phyloP scores from a whole-genome alignment of 2,329 filamentous ascomycete species.

The Epichloe bromicola region DNA sequence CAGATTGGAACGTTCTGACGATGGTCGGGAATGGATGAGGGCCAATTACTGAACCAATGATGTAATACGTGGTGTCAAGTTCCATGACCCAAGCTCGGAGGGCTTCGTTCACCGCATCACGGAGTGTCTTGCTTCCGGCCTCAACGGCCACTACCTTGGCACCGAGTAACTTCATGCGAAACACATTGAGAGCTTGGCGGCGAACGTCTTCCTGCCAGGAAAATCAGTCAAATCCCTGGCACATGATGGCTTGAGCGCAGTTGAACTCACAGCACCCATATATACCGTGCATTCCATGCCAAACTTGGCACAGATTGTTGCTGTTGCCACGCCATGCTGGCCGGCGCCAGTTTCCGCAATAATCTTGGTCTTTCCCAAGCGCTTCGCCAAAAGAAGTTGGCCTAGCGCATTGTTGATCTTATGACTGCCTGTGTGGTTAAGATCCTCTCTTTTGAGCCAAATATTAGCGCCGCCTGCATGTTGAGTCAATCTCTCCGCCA shows the following conservation, averaged over 20 bases:
- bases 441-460: constrained; percentile 93
- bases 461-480: constrained; percentile 87
- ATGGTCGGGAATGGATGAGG: constrained; percentile 97
- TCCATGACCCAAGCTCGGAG: constrained; percentile 87
- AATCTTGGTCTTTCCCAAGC: constrained; percentile 89
- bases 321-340: constrained; percentile 94
- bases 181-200: constrained; percentile 92
- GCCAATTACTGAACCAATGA: constrained; percentile 93
- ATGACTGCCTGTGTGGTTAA: constrained; percentile 96
- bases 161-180: constrained; percentile 93
- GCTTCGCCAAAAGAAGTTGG: constrained; percentile 73
- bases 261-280: constrained; percentile 63
- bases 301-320: constrained; percentile 95
- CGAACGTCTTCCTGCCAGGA: constrained; percentile 67
- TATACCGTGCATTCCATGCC: constrained; percentile 96
- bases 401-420: constrained; percentile 99
- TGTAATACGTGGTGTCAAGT: constrained; percentile 91
- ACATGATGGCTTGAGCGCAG: not conserved
- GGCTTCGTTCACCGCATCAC: constrained; percentile 89
- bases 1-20: constrained; percentile 91
- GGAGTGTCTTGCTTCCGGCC: constrained; percentile 70
- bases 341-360: constrained; percentile 97
- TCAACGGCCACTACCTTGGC: constrained; percentile 89
- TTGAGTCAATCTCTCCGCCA: constrained; percentile 78
- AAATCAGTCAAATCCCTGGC: constrained; percentile 10